phyloP scores from a whole-genome alignment of 2,329 filamentous ascomycete species.

The Penicillium sp. region DNA sequence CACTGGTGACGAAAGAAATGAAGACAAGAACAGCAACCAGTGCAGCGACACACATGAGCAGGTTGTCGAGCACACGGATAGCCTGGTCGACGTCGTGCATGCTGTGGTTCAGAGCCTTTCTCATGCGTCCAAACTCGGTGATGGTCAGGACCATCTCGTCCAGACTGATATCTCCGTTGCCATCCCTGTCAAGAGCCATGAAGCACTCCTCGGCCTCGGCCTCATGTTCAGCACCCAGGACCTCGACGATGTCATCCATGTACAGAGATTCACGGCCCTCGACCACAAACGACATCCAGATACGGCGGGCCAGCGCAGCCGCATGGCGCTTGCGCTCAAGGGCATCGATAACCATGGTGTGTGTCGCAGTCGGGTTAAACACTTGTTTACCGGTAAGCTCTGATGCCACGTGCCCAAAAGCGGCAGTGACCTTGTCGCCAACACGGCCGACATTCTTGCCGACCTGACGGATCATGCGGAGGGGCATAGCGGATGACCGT shows the following conservation, averaged over 20 bases:
- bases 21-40: slow-evolving; percentile 78
- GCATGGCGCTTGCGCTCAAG: slow-evolving; percentile 74
- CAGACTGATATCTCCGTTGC: slow-evolving; percentile 86
- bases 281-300: slow-evolving; percentile 97
- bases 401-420: slow-evolving; percentile 83
- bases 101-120: slow-evolving; percentile 80
- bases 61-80: slow-evolving; percentile 77
- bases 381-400: slow-evolving; percentile 94
- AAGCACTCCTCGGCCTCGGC: slow-evolving; percentile 82
- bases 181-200: slow-evolving; percentile 67
- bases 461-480: slow-evolving; percentile 66
- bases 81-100: slow-evolving; percentile 98
- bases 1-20: slow-evolving; percentile 79
- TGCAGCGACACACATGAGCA: slow-evolving; percentile 71
- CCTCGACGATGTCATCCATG: slow-evolving; percentile 74
- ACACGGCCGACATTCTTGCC: slow-evolving; percentile 67
- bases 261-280: slow-evolving; percentile 75
- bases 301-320: slow-evolving; percentile 82
- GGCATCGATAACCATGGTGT: slow-evolving; percentile 80
- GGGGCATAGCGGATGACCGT: slow-evolving; percentile 61
- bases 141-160: slow-evolving; percentile 91
- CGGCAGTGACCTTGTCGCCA: slow-evolving; percentile 86
- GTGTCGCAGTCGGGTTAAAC: slow-evolving; percentile 83
- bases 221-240: slow-evolving; percentile 66
- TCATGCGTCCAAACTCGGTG: slow-evolving; percentile 70